These are phyloP conservation scores for Cryptococcus neoformans DNA, from an alignment of 1,284 basidiomycete genomes.

Conservation along the genomic window DNA sequence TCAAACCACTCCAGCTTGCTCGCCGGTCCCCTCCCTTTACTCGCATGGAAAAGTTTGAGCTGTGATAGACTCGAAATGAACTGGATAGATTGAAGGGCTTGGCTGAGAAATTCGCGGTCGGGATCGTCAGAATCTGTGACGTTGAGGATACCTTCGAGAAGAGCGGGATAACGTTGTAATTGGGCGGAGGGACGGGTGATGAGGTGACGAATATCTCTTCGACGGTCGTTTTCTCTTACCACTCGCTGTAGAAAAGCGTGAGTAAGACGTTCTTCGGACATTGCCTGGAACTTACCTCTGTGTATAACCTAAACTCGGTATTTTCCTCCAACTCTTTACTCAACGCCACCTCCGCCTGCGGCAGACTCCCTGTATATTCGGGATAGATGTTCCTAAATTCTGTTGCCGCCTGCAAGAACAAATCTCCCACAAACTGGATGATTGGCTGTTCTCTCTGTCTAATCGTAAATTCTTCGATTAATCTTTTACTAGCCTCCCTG, in stretches of 20 bases:
- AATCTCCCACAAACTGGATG: constrained; percentile 82
- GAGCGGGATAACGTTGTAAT: constrained; percentile 82
- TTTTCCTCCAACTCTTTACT: constrained; percentile 82
- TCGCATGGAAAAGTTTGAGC: constrained; percentile 78
- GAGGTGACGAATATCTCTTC: constrained; percentile 83
- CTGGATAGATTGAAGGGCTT: constrained; percentile 72
- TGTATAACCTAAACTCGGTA: constrained; percentile 74
- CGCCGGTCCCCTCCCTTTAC: constrained; percentile 70
- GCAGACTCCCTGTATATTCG: constrained; percentile 77
- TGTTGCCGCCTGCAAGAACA: constrained; percentile 81
- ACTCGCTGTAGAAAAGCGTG: constrained; percentile 54
- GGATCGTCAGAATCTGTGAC: constrained; percentile 73
- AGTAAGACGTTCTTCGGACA: too few species aligned
- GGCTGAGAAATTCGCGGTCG: constrained; percentile 71
- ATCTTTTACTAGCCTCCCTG: constrained; percentile 70
- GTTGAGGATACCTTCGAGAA: constrained; percentile 80
- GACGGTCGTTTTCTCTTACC: constrained; percentile 63
- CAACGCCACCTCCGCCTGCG: constrained; percentile 78
- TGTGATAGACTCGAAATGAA: constrained; percentile 72
- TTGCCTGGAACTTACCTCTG: constrained; percentile 61
- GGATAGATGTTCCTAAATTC: constrained; percentile 87
- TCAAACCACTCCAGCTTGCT: constrained; percentile 84
- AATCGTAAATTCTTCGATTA: constrained; percentile 81
- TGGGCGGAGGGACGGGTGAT: constrained; percentile 83
- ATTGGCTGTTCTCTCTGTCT: constrained; percentile 77